phyloP scores from a whole-genome alignment of 768 basidiomycete species.

The Termitomyces sp. region DNA sequence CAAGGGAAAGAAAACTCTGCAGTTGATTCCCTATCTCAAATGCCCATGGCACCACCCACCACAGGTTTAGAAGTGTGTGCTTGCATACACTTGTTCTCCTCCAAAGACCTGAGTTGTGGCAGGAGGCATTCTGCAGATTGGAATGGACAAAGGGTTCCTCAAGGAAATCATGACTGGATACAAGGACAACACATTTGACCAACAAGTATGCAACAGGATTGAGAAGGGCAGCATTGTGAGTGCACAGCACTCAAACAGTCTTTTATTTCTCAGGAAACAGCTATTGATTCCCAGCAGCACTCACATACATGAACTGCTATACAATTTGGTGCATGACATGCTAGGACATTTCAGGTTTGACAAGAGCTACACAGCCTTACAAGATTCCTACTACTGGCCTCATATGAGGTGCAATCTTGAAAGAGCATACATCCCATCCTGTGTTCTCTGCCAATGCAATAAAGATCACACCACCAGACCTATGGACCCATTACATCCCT shows the following conservation, averaged over 20 bases:
- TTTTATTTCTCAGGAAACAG: not conserved
- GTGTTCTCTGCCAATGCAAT: not conserved
- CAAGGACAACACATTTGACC: not conserved
- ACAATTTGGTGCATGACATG: no score
- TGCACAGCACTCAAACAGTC: not conserved
- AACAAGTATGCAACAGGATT: not conserved
- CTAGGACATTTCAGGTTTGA: no score
- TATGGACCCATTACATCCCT: not conserved
- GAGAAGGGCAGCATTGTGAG: not conserved
- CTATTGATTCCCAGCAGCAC: not conserved
- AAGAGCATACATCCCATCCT: no score
- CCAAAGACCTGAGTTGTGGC: not conserved
- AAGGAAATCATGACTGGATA: not conserved
- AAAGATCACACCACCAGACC: not conserved
- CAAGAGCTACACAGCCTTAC: not conserved
- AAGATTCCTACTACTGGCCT: no score
- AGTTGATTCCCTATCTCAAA: not conserved
- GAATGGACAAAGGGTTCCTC: not conserved
- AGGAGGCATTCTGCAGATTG: not conserved
- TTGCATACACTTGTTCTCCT: not conserved
- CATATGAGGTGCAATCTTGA: no score
- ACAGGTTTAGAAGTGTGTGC: not conserved
- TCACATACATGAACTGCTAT: not conserved
- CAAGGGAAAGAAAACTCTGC: no score
- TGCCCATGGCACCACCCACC: not conserved